phyloP scores from a whole-genome alignment of 495 filamentous ascomycete genomes.

The Monascus purpureus region DNA sequence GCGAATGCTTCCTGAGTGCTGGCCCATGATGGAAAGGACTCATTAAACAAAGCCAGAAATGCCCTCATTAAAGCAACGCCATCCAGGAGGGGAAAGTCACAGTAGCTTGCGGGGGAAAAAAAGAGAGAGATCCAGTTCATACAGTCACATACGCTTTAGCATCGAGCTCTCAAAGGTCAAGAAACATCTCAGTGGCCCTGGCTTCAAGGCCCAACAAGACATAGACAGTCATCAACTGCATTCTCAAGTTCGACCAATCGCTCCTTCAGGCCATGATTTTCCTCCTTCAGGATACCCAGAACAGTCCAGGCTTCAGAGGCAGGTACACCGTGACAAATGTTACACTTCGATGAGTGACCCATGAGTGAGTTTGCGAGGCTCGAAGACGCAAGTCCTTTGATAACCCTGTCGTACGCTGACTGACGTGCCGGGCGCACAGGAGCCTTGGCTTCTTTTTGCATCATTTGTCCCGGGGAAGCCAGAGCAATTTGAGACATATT shows the following conservation, averaged over 20 bases:
- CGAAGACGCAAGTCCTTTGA: constrained; percentile 27
- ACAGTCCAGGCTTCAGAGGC: constrained; percentile 58
- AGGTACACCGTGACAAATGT: constrained; percentile 46
- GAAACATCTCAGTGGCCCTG: no score
- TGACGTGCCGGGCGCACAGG: constrained; percentile 8
- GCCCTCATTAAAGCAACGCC: no score
- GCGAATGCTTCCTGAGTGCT: no score
- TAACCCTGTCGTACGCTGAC: constrained; percentile 26
- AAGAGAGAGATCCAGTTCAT: no score
- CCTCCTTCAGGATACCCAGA: constrained; percentile 52
- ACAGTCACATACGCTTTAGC: no score
- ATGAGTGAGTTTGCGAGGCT: constrained; percentile 21
- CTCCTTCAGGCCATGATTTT: constrained; percentile 58
- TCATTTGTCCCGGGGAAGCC: constrained; percentile 10
- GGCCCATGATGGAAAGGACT: no score
- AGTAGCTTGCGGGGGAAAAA: no score
- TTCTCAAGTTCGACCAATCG: constrained; percentile 52
- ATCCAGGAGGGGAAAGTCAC: no score
- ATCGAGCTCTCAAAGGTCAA: no score
- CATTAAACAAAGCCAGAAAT: no score
- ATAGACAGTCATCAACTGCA: constrained; percentile 57
- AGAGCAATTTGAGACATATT: constrained; percentile 25
- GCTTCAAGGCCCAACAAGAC: constrained; percentile 37
- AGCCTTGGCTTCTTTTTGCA: constrained; percentile 11
- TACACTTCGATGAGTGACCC: constrained; percentile 29